These are phyloP conservation scores for Lentinula lateritia DNA, from an alignment of 768 basidiomycete species.

Conservation along the genomic window DNA sequence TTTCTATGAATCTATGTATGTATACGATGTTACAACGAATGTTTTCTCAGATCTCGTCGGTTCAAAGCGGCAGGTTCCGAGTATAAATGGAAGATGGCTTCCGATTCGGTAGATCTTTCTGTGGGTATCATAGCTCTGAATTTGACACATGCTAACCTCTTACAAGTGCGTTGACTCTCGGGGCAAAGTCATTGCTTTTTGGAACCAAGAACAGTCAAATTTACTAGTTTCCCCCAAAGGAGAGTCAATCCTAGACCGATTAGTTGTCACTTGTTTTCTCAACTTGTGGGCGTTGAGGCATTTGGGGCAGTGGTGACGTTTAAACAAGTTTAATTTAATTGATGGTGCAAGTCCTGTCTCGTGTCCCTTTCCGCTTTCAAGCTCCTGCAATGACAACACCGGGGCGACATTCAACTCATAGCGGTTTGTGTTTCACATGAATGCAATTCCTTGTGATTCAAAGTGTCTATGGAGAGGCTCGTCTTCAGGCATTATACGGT, in stretches of 20 bases:
- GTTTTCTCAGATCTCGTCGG: constrained; percentile 38
- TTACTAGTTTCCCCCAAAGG: constrained; percentile 35
- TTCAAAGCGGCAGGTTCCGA: constrained; percentile 43
- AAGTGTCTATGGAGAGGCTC: background rate
- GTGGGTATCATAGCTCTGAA: constrained; percentile 25
- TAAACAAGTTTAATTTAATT: background rate
- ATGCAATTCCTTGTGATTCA: background rate
- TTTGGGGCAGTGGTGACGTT: constrained; percentile 35
- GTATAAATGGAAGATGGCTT: constrained; percentile 54
- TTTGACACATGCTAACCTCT: background rate
- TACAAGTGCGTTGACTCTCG: constrained; percentile 44
- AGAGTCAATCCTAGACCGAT: constrained; percentile 37
- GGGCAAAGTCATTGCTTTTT: constrained; percentile 40
- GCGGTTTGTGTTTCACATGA: background rate
- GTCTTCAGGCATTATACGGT: no score
- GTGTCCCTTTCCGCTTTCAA: background rate
- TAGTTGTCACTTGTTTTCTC: constrained; percentile 49
- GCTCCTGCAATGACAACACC: background rate
- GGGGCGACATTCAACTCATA: background rate
- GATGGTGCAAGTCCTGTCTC: background rate
- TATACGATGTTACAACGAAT: background rate
- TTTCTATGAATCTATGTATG: background rate
- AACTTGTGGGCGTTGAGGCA: constrained; percentile 42
- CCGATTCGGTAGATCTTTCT: constrained; percentile 33
- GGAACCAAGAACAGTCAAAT: constrained; percentile 32